Evolutionary conservation across 108 stramenopile genomes (phyloP).

Genomic region (Nitzschia sp.): DNA sequence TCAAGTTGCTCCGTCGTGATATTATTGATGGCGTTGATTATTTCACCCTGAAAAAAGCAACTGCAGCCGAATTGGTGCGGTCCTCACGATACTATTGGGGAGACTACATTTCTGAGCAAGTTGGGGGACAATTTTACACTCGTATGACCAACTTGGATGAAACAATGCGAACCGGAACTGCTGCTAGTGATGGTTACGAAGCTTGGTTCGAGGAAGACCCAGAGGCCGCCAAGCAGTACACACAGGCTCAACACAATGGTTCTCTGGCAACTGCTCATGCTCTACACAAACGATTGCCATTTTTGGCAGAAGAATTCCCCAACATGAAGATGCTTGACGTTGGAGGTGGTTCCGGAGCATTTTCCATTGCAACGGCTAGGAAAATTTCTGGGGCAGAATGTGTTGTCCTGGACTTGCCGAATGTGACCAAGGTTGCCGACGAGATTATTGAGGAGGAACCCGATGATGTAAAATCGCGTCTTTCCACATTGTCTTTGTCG

Average conservation of each 20-base stretch:
- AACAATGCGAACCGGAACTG: constrained; percentile 14
- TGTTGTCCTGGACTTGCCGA: constrained; percentile 30
- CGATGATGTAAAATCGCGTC: constrained; percentile 2
- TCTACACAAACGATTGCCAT: constrained; percentile 23
- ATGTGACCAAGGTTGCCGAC: constrained; percentile 17
- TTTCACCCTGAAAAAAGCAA: constrained; percentile 27
- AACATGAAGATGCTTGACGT: constrained; percentile 21
- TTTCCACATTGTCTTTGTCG: constrained; percentile 23
- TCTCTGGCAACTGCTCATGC: constrained; percentile 32
- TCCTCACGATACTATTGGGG: constrained; percentile 32
- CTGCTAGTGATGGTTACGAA: constrained; percentile 24
- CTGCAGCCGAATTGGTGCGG: constrained; percentile 21
- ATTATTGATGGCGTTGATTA: constrained; percentile 7
- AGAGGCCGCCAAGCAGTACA: constrained; percentile 28
- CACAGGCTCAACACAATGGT: constrained; percentile 34
- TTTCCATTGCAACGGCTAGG: constrained; percentile 34
- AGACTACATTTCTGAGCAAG: constrained; percentile 30
- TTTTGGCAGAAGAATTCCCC: neutral
- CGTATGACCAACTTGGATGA: constrained; percentile 21
- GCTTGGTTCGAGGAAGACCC: constrained; percentile 32
- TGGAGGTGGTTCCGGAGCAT: constrained; percentile 30
- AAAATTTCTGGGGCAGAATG: constrained; percentile 11
- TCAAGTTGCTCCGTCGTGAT: constrained; percentile 14
- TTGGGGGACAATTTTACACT: constrained; percentile 31
- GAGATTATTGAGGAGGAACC: constrained; percentile 18